A percentile compares a stretch with the other conserved stretches of the same genome.
Conservation (phyloP, 108 stramenopile genomes). For the Nitzschia sp. region DNA sequence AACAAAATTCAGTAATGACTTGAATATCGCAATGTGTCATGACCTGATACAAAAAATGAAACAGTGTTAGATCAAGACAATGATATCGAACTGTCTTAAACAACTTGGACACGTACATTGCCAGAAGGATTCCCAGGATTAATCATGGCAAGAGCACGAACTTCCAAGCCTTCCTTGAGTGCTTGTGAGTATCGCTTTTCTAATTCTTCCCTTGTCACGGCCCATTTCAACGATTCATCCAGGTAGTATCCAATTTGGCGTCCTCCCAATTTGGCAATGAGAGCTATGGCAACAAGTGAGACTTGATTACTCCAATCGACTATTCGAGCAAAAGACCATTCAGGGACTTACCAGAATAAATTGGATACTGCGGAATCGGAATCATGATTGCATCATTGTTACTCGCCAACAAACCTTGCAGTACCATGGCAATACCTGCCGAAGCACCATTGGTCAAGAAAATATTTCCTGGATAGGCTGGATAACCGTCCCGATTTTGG, state of each 20-base stretch:
- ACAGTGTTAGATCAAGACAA: no score
- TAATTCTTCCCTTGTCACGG: slow-evolving; percentile 71
- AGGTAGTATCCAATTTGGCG: slow-evolving; percentile 88
- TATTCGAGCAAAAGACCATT: slow-evolving; percentile 34
- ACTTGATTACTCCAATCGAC: background rate
- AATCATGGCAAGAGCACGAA: slow-evolving; percentile 85
- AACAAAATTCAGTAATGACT: slow-evolving; percentile 80
- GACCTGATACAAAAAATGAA: no score
- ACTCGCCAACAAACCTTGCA: slow-evolving; percentile 79
- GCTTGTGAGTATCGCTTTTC: slow-evolving; percentile 63
- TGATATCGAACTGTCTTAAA: no score
- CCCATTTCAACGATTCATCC: slow-evolving; percentile 84
- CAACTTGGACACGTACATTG: no score
- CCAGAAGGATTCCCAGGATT: slow-evolving; percentile 99
- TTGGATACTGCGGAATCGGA: slow-evolving; percentile 96
- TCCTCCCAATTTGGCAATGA: slow-evolving; percentile 70
- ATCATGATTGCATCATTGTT: slow-evolving; percentile 86
- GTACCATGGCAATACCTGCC: slow-evolving; percentile 76
- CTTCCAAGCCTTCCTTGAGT: slow-evolving; percentile 61
- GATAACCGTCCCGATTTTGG: slow-evolving; percentile 72
- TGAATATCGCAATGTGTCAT: slow-evolving; percentile 74
- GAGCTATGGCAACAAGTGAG: slow-evolving; percentile 32
- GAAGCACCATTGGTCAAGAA: slow-evolving; percentile 94
- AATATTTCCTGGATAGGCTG: slow-evolving; percentile 73
- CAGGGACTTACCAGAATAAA: slow-evolving; percentile 64